Percentiles rank a stretch among this genome's conserved stretches.
These are phyloP conservation scores for Leishmania amazonensis DNA, from an alignment of 208 protist genomes.

Conservation along the genomic window DNA sequence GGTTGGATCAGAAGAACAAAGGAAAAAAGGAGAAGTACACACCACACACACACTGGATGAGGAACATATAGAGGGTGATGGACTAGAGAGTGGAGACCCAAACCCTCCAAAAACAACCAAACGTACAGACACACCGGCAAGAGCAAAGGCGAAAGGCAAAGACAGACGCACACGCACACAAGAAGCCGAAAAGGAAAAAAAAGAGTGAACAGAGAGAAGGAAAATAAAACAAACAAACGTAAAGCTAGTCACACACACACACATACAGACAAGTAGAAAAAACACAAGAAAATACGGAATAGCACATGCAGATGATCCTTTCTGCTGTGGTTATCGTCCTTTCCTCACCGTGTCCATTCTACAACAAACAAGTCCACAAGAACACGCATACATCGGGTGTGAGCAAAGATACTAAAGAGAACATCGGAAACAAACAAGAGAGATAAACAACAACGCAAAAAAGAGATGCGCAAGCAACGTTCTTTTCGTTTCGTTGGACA, in stretches of 20 bases:
- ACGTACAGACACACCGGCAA: background rate
- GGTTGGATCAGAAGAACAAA: background rate
- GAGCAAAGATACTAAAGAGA: too few relatives aligned
- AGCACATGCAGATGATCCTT: too few relatives aligned
- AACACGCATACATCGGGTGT: background rate
- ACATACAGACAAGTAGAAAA: background rate
- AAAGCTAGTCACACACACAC: background rate
- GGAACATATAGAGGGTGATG: slow-evolving; percentile 3
- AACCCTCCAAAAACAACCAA: background rate
- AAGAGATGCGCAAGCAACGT: background rate
- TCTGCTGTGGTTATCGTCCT: background rate
- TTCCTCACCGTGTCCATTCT: background rate
- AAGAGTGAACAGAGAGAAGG: slow-evolving; percentile 1
- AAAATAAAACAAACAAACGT: background rate
- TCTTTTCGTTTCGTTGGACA: background rate
- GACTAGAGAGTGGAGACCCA: slow-evolving; percentile 1
- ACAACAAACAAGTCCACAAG: background rate
- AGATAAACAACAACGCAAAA: background rate
- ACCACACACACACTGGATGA: slow-evolving; percentile 1
- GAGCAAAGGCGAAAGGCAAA: slow-evolving; percentile 7
- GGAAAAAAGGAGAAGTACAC: background rate
- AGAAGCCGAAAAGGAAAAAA: background rate
- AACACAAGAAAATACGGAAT: background rate
- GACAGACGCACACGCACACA: slow-evolving; percentile 1
- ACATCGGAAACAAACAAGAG: background rate